Conservation (phyloP, 257 asterid genomes). For the Solanum verrucosum region DNA sequence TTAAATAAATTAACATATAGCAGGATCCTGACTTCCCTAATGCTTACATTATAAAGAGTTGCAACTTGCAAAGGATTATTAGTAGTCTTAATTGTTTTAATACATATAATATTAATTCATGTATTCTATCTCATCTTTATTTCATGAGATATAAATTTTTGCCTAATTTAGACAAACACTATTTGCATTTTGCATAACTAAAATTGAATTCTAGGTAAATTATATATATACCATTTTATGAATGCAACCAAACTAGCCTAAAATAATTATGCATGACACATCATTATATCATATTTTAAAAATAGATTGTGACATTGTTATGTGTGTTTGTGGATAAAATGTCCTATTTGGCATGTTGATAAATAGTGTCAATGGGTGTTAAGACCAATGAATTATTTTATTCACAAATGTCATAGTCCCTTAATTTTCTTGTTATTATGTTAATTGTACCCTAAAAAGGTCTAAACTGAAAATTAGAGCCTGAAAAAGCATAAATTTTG, state of each 20-base stretch:
- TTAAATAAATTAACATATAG: neutral
- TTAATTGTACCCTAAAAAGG: neutral
- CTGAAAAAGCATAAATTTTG: neutral
- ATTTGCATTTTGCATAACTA: neutral
- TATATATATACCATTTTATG: neutral
- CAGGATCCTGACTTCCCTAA: neutral
- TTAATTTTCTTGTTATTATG: neutral
- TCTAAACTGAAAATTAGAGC: neutral
- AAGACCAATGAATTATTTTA: neutral
- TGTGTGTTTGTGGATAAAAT: neutral
- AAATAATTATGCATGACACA: neutral
- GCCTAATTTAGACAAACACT: neutral
- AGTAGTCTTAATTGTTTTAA: neutral
- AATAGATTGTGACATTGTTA: neutral
- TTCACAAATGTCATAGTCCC: neutral
- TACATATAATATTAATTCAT: neutral
- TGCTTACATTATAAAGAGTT: neutral
- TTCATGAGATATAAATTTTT: neutral
- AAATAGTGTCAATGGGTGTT: neutral
- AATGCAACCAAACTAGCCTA: neutral
- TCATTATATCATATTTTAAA: neutral
- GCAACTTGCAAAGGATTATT: neutral
- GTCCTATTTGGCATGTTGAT: neutral
- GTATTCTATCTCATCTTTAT: neutral
- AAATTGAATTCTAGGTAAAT: neutral